phyloP scores from a whole-genome alignment of 164 flowering plant genomes.

The Vitis cinerea region DNA sequence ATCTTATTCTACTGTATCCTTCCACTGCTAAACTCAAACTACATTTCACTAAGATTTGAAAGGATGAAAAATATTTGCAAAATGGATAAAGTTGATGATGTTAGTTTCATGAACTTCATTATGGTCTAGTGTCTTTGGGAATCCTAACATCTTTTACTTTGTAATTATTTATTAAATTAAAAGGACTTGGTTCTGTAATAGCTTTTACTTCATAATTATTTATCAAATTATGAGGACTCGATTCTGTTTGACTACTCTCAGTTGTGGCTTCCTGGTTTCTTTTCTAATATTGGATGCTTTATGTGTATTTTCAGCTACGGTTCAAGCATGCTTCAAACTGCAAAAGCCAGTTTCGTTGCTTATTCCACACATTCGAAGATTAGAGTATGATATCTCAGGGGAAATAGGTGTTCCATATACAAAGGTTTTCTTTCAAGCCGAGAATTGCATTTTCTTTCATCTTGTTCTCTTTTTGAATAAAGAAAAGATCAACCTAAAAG shows the following conservation, averaged over 20 bases:
- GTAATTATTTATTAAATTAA: too few relatives aligned
- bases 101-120: too few relatives aligned
- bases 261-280: background rate
- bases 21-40: too few relatives aligned
- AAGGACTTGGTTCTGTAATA: too few relatives aligned
- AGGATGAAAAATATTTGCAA: too few relatives aligned
- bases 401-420: conserved; percentile 61
- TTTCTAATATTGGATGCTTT: background rate
- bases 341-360: conserved; percentile 55
- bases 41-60: too few relatives aligned
- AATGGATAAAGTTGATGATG: too few relatives aligned
- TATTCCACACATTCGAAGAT: conserved; percentile 39
- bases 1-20: too few relatives aligned
- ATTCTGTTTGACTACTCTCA: background rate
- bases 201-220: background rate
- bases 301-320: conserved; percentile 45
- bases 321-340: conserved; percentile 59
- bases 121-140: too few relatives aligned
- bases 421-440: conserved; percentile 37
- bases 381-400: conserved; percentile 58
- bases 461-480: background rate
- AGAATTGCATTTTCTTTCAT: background rate
- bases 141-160: too few relatives aligned
- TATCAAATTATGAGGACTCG: background rate
- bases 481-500: background rate